Conservation (phyloP, 179 eudicot species). For the Silene vulgaris region DNA sequence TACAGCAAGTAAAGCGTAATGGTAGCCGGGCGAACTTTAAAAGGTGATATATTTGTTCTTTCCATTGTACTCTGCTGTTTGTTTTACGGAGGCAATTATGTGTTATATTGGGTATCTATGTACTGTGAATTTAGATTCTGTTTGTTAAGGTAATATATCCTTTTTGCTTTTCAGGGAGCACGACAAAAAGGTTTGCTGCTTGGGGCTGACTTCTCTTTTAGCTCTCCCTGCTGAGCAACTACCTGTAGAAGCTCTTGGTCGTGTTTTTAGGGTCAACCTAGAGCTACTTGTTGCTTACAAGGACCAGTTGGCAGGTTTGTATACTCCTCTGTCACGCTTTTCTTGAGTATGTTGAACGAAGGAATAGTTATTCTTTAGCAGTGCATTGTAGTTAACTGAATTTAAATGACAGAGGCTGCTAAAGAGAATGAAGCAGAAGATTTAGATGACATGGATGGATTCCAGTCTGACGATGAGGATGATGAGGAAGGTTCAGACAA, state of each 20-base stretch:
- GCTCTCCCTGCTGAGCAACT: conserved; percentile 77
- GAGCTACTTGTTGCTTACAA: conserved; percentile 95
- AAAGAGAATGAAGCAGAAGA: conserved; percentile 65
- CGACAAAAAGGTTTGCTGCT: conserved; percentile 92
- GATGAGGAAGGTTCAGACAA: conserved; percentile 70
- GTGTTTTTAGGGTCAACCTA: conserved; percentile 77
- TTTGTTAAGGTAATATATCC: background rate
- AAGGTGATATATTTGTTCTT: conserved; percentile 38
- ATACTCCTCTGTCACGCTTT: background rate
- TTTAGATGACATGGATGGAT: conserved; percentile 85
- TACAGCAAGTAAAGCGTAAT: conserved; percentile 82
- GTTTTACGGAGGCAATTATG: background rate
- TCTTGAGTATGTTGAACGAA: background rate
- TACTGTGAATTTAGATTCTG: background rate
- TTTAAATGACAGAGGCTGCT: conserved; percentile 56
- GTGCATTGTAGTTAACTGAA: background rate
- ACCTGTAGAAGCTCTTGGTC: conserved; percentile 83
- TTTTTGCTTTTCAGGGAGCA: conserved; percentile 58
- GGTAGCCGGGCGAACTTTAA: conserved; percentile 71
- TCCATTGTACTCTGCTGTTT: background rate
- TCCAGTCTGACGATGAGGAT: conserved; percentile 75
- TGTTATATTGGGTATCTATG: background rate
- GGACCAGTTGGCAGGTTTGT: conserved; percentile 82
- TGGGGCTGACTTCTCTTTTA: conserved; percentile 86
- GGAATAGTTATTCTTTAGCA: background rate